A percentile compares a stretch with the other conserved stretches of the same genome.
Conservation (phyloP, 768 basidiomycete genomes). For the Ramaria rubella region DNA sequence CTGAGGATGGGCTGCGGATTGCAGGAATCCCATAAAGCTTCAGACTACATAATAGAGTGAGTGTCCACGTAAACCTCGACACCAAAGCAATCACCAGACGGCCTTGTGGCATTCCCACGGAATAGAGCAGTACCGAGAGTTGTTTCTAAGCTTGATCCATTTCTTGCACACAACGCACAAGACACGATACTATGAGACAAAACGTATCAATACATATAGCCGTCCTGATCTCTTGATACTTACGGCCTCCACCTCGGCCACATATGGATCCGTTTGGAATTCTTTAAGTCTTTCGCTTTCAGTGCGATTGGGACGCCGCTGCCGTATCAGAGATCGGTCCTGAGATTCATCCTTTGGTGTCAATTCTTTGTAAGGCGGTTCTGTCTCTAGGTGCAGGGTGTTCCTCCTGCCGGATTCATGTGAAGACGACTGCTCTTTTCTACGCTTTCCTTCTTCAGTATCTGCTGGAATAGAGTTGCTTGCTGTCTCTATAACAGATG, state of each 20-base stretch:
- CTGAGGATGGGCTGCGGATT: no score
- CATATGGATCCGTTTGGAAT: slow-evolving; percentile 61
- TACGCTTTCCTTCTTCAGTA: background rate
- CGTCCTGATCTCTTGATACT: background rate
- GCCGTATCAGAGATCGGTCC: background rate
- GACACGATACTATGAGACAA: slow-evolving; percentile 4
- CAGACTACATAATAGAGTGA: no score
- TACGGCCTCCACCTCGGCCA: slow-evolving; percentile 66
- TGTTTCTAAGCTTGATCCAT: slow-evolving; percentile 12
- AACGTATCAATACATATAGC: background rate
- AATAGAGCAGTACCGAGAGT: slow-evolving; percentile 83
- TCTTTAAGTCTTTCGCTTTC: slow-evolving; percentile 75
- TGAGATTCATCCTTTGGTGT: background rate
- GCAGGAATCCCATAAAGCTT: no score
- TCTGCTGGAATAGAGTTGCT: background rate
- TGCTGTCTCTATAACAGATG: background rate
- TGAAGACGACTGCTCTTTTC: background rate
- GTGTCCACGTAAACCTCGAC: slow-evolving; percentile 14
- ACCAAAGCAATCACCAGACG: slow-evolving; percentile 24
- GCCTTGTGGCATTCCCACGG: slow-evolving; percentile 55
- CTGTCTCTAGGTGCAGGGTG: background rate
- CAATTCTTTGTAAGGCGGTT: background rate
- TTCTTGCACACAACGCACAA: slow-evolving; percentile 4
- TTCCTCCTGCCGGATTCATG: no score
- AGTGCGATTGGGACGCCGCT: slow-evolving; percentile 25